phyloP scores from a whole-genome alignment of 2,329 filamentous ascomycete genomes.

The Ophiostoma pallidulum region DNA sequence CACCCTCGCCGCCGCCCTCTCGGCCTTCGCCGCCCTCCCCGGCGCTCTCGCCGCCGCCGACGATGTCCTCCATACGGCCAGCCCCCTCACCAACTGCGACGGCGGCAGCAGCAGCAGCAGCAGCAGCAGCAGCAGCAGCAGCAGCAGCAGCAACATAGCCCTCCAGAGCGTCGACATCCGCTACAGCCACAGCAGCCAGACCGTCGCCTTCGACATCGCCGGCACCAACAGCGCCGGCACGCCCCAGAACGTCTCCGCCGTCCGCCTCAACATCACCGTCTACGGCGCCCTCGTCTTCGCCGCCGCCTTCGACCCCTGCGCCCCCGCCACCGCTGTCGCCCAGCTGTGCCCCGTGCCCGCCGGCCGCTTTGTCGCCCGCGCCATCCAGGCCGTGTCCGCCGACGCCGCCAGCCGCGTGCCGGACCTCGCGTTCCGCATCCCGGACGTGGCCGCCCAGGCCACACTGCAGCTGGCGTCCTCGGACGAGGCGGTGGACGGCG shows the following conservation, averaged over 20 bases:
- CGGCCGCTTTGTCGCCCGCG: conserved; percentile 63
- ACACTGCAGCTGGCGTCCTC: conserved; percentile 63
- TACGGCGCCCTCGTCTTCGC: conserved; percentile 77
- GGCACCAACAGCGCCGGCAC: conserved; percentile 66
- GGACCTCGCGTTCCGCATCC: conserved; percentile 78
- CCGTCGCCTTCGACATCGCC: conserved; percentile 70
- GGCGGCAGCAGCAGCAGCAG: conserved; percentile 51
- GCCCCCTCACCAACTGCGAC: conserved; percentile 69
- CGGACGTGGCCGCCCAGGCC: conserved; percentile 80
- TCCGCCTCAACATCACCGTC: conserved; percentile 65
- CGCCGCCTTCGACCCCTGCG: conserved; percentile 77
- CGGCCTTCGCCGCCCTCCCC: conserved; percentile 16
- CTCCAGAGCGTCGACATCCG: conserved; percentile 67
- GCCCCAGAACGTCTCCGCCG: conserved; percentile 71
- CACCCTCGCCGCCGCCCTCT: conserved; percentile 15
- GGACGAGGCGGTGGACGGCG: conserved; percentile 47
- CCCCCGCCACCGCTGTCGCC: conserved; percentile 52
- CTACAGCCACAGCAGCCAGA: conserved; percentile 67
- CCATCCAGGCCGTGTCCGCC: conserved; percentile 60
- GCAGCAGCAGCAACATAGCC: conserved; percentile 45
- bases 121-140: conserved; percentile 67
- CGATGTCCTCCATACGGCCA: conserved; percentile 69
- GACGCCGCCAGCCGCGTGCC: conserved; percentile 69
- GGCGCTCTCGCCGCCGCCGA: conserved; percentile 52
- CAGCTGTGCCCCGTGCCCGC: conserved; percentile 81